Evolutionary conservation across 2,329 filamentous ascomycete genomes (phyloP).

Genomic region (Davidsoniella virescens): DNA sequence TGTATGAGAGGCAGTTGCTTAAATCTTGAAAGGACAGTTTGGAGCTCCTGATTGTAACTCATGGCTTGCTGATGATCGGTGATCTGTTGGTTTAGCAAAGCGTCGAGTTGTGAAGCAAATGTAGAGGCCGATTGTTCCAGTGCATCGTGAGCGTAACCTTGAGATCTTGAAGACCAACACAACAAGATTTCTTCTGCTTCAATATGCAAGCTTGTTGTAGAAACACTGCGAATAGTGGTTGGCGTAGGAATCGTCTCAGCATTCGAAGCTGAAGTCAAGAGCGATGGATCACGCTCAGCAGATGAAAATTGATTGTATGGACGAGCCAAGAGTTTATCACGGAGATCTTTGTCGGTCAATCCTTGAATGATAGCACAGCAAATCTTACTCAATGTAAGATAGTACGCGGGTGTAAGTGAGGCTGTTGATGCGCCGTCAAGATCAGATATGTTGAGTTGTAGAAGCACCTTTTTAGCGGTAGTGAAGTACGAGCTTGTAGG

Average conservation of each 20-base stretch:
- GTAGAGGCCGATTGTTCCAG: slow-evolving; percentile 1
- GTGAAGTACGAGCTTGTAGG: slow-evolving; percentile 10
- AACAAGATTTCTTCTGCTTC: slow-evolving; percentile 8
- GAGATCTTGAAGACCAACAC: slow-evolving; percentile 9
- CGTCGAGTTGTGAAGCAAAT: slow-evolving; percentile 2
- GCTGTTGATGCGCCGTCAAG: not conserved
- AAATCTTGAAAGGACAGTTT: slow-evolving; percentile 7
- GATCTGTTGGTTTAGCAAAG: not conserved
- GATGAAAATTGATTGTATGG: slow-evolving; percentile 6
- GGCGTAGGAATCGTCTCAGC: not conserved
- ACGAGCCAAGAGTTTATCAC: not conserved
- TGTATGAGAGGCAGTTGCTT: slow-evolving; percentile 12
- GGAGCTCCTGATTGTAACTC: not conserved
- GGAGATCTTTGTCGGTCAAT: slow-evolving; percentile 1
- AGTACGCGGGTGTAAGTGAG: not conserved
- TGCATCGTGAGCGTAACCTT: slow-evolving; percentile 1
- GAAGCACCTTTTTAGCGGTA: slow-evolving; percentile 8
- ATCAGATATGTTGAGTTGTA: slow-evolving; percentile 7
- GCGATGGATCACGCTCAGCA: not conserved
- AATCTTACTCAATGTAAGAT: slow-evolving; percentile 8
- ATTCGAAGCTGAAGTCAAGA: not conserved
- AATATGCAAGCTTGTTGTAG: slow-evolving; percentile 2
- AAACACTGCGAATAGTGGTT: slow-evolving; percentile 1
- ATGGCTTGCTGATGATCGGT: not conserved
- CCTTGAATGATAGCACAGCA: slow-evolving; percentile 12